phyloP scores from a whole-genome alignment of 768 basidiomycete genomes.

The Kwoniella europaea region DNA sequence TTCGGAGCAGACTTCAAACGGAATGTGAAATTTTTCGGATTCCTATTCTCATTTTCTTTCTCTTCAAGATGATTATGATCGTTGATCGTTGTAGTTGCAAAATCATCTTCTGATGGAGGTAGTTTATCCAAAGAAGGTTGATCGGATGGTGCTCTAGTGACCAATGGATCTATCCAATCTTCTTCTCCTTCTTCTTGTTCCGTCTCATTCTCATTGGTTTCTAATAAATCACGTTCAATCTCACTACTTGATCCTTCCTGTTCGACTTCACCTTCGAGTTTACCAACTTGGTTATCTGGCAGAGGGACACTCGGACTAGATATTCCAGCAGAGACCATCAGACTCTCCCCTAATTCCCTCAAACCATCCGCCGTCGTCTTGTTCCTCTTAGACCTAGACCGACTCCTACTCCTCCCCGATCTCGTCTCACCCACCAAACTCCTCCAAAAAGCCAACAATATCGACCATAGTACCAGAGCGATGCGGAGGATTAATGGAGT shows the following conservation, averaged over 20 bases:
- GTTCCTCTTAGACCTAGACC: conserved; percentile 9
- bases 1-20: conserved; percentile 33
- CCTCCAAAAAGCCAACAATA: conserved; percentile 47
- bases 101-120: conserved; percentile 31
- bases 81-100: conserved; percentile 20
- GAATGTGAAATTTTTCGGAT: conserved; percentile 32
- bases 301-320: neutral
- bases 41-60: conserved; percentile 3
- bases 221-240: conserved; percentile 16
- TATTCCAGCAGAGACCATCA: conserved; percentile 25
- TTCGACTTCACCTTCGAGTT: conserved; percentile 8
- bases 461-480: conserved; percentile 47
- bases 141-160: conserved; percentile 42
- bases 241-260: conserved; percentile 21
- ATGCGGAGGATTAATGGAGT: conserved; percentile 46
- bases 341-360: conserved; percentile 26
- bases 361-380: neutral
- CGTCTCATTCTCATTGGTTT: conserved; percentile 17
- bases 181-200: conserved; percentile 23
- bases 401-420: conserved; percentile 33
- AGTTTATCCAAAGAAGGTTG: conserved; percentile 22
- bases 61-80: conserved; percentile 20
- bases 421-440: conserved; percentile 51
- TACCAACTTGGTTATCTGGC: neutral
- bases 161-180: conserved; percentile 46